phyloP scores from a whole-genome alignment of 257 asterid genomes.

The Ajuga chamaepitys region DNA sequence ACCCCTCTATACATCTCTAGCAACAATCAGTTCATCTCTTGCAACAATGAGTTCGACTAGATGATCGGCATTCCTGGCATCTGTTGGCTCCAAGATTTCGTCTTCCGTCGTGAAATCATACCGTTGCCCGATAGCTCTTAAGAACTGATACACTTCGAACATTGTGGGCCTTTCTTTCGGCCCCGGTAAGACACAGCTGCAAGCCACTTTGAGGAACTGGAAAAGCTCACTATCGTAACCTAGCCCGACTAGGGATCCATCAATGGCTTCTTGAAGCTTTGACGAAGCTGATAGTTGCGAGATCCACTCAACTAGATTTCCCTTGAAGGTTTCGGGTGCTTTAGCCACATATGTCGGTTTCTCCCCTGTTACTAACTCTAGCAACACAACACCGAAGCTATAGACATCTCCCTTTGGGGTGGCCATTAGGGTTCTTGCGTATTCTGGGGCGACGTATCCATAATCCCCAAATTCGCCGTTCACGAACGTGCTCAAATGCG shows the following conservation, averaged over 20 bases:
- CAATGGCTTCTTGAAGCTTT: conserved; percentile 66
- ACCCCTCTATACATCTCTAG: conserved; percentile 42
- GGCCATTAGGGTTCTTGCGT: conserved; percentile 63
- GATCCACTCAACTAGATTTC: conserved; percentile 83
- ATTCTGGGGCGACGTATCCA: conserved; percentile 91
- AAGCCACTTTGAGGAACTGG: conserved; percentile 81
- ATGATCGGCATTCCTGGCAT: conserved; percentile 33
- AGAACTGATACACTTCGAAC: conserved; percentile 82
- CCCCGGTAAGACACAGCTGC: conserved; percentile 59
- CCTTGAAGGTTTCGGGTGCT: conserved; percentile 72
- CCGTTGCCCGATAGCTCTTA: conserved; percentile 64
- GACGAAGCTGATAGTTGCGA: conserved; percentile 50
- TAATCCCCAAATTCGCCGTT: conserved; percentile 87
- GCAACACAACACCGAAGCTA: conserved; percentile 85
- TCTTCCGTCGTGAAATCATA: conserved; percentile 58
- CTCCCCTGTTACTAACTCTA: conserved; percentile 76
- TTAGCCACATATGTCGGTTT: conserved; percentile 42
- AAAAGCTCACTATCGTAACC: conserved; percentile 61
- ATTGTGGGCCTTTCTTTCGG: conserved; percentile 81
- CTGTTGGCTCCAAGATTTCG: conserved; percentile 45
- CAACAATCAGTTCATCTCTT: conserved; percentile 76
- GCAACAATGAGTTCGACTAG: conserved; percentile 84
- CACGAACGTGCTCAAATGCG: conserved; percentile 85
- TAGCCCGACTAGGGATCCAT: conserved; percentile 43
- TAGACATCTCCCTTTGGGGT: conserved; percentile 92